Base-by-base conservation (phyloP, 2,329 filamentous ascomycete genomes). In the Talaromyces amestolkiae region DNA sequence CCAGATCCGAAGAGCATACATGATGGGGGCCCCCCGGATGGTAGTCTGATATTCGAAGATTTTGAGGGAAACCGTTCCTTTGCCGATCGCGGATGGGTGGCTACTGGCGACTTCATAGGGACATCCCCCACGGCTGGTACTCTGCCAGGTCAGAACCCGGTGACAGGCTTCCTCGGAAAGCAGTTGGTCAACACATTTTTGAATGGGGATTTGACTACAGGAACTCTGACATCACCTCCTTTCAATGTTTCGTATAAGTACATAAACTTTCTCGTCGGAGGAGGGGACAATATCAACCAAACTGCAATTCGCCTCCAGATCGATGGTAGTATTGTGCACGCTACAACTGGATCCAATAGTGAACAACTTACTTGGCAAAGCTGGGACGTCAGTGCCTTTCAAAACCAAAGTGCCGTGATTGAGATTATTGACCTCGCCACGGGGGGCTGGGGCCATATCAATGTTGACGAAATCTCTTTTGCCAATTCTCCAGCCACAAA, bases 1-100 rank as follows among this genome's bases (percentile, higher is more conserved):
- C 63, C 72, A 1, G 73, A 73, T 35, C 17, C 60, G 2, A 65
- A 65, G 5, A 69, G 35, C 61, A 43, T 71, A 5, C 10, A 47
- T 47, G 19, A 10, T 4, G 47, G 60, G 1, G 39, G 56, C 10
- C 37, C 56, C 17, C 35, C 37, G 2, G 37, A 43, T 11, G 56
- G 56, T 59, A 59, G 56, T 45, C 3, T 31, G 0, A 43, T 59
- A 3, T 43, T 59, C 5, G 22, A 51, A 31, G 47, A 51, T 17
- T 51, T 27, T 1, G 13, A 51, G 24, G 47, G 24, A 51, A 27
- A 27, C 22, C 22, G 11, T 49, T 49, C 45, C 45, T 49, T 49
- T 27, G 19, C 10, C 2, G 45, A 49, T 49, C 5, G 22, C 6
- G 15, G 24, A 27, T 51, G 24, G 47, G 15, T 31, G 2, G 24